Evolutionary conservation across 176 grass and related monocot species (phyloP).

Genomic region (Bolboschoenus planiculmis): DNA sequence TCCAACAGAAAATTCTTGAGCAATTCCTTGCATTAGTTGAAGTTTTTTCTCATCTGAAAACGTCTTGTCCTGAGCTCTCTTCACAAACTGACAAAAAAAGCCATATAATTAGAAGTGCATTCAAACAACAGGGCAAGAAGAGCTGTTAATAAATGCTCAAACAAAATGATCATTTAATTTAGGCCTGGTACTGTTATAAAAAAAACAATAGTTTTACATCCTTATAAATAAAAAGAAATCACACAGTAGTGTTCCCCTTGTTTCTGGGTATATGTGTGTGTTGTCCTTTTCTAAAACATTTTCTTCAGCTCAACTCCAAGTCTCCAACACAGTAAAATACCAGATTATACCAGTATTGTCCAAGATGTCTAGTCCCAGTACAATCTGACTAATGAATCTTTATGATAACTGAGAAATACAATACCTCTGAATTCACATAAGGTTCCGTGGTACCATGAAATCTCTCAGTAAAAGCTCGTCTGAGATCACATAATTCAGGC

Average conservation of each 20-base stretch:
- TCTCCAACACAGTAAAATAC: background rate
- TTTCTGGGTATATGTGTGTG: background rate
- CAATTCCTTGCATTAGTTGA: conserved; percentile 58
- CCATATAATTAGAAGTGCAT: background rate
- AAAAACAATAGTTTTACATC: background rate
- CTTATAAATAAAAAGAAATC: conserved; percentile 18
- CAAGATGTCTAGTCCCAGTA: background rate
- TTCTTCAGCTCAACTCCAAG: background rate
- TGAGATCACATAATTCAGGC: conserved; percentile 78
- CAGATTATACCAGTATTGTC: background rate
- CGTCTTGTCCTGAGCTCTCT: conserved; percentile 65
- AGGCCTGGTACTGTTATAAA: background rate
- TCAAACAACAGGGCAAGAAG: background rate
- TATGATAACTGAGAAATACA: conserved; percentile 11
- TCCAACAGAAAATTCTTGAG: conserved; percentile 58
- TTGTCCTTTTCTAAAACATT: background rate
- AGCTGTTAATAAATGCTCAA: background rate
- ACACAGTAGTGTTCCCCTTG: background rate
- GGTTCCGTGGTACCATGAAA: conserved; percentile 54
- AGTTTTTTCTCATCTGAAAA: conserved; percentile 82
- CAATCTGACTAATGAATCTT: background rate
- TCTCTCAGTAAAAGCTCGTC: conserved; percentile 61
- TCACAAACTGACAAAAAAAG: conserved; percentile 56
- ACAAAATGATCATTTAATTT: background rate
- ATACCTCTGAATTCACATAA: conserved; percentile 81